Conservation (phyloP, 495 filamentous ascomycete genomes). For the Neurospora sp. region DNA sequence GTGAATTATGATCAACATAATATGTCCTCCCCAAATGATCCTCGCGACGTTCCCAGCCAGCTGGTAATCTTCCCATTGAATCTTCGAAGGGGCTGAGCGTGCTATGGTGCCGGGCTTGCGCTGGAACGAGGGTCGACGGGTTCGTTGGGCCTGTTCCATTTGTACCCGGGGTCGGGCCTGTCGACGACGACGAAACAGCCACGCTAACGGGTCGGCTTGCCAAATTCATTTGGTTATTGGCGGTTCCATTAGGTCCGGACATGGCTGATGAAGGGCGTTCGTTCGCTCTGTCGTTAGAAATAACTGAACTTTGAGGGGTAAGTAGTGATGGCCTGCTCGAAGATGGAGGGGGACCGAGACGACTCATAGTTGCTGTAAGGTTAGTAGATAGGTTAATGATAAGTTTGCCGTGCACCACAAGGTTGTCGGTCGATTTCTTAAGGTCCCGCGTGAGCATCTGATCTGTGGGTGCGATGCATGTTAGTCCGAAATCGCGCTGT, state of each 20-base stretch:
- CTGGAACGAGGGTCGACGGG: constrained; percentile 2
- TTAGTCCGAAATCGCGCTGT: neutral
- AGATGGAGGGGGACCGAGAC: constrained; percentile 17
- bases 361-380: constrained; percentile 35
- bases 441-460: constrained; percentile 98
- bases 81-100: constrained; percentile 93
- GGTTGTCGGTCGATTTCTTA: constrained; percentile 96
- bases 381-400: constrained; percentile 95
- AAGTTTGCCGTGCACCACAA: constrained; percentile 94
- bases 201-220: constrained; percentile 30
- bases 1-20: constrained; percentile 96
- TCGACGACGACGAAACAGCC: constrained; percentile 24
- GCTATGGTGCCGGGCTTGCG: constrained; percentile 29
- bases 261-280: constrained; percentile 37
- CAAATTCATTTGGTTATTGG: constrained; percentile 20
- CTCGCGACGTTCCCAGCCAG: constrained; percentile 92
- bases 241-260: constrained; percentile 31
- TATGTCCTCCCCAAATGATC: constrained; percentile 97
- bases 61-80: constrained; percentile 78
- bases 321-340: constrained; percentile 32
- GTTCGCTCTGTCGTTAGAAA: constrained; percentile 20
- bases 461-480: constrained; percentile 18
- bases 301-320: constrained; percentile 26
- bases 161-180: constrained; percentile 23
- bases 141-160: constrained; percentile 20